A percentile compares a stretch with the other conserved stretches of the same genome.
These are phyloP conservation scores for Wickerhamomyces mucosus DNA, from an alignment of 805 yeast genomes.

Conservation along the genomic window DNA sequence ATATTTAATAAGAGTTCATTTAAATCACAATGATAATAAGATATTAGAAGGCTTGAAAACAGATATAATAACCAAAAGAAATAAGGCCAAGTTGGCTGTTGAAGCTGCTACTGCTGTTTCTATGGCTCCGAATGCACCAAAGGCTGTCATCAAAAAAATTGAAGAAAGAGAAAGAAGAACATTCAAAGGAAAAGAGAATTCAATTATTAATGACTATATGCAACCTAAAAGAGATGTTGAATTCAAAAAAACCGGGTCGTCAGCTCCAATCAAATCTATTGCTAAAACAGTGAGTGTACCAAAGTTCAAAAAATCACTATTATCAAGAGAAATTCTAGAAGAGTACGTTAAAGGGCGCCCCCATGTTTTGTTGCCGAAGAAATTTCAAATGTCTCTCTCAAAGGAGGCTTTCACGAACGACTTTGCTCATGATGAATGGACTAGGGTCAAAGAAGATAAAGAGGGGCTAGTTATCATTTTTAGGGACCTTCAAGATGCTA, in stretches of 20 bases:
- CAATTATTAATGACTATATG: too few relatives aligned
- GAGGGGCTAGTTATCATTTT: constrained; percentile 69
- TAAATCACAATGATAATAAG: constrained; percentile 39
- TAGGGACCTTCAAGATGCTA: constrained; percentile 47
- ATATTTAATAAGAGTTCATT: constrained; percentile 38
- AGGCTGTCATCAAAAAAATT: constrained; percentile 10
- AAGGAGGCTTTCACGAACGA: constrained; percentile 50
- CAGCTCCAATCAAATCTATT: too few relatives aligned
- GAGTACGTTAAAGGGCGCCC: too few relatives aligned
- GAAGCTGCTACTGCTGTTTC: constrained; percentile 7
- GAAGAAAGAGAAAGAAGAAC: constrained; percentile 7
- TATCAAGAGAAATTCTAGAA: too few relatives aligned
- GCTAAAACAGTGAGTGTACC: too few relatives aligned
- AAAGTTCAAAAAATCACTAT: too few relatives aligned
- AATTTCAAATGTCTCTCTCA: too few relatives aligned
- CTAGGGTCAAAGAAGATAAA: constrained; percentile 49
- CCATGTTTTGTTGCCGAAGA: too few relatives aligned
- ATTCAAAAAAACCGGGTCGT: too few relatives aligned
- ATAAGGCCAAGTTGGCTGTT: constrained; percentile 19
- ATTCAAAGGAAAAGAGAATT: background rate
- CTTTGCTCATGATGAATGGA: constrained; percentile 54
- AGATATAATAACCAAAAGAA: constrained; percentile 3
- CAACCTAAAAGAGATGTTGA: too few relatives aligned
- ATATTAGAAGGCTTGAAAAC: constrained; percentile 23
- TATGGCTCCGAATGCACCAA: constrained; percentile 21